Percentiles rank a stretch among this genome's conserved stretches.
These are phyloP conservation scores for Mycena filopes DNA, from an alignment of 768 basidiomycete species.

Conservation along the genomic window DNA sequence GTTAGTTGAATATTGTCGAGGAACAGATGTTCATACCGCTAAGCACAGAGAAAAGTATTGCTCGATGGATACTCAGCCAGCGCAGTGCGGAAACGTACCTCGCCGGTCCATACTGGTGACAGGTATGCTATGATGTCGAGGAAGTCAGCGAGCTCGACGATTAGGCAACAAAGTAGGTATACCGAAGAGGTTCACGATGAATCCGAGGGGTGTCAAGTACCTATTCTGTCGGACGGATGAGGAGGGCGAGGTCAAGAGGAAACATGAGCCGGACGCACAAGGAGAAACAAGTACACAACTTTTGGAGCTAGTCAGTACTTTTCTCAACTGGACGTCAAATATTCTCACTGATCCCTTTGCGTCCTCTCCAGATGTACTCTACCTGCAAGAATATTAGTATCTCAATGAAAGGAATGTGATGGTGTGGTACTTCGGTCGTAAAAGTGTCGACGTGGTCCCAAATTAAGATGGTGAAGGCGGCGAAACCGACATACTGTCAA, in stretches of 20 bases:
- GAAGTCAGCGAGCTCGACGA: background rate
- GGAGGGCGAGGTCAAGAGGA: background rate
- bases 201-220: constrained; percentile 71
- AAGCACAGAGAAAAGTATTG: background rate
- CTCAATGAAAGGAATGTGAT: background rate
- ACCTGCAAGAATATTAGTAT: constrained; percentile 44
- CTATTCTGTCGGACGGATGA: constrained; percentile 58
- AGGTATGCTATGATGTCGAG: constrained; percentile 49
- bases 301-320: background rate
- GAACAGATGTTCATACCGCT: constrained; percentile 16
- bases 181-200: constrained; percentile 67
- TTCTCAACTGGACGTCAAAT: background rate
- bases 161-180: constrained; percentile 3
- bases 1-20: background rate
- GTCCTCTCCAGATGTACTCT: constrained; percentile 63
- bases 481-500: constrained; percentile 46
- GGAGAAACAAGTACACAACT: constrained; percentile 57
- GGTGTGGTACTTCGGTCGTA: constrained; percentile 49
- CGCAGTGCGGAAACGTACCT: constrained; percentile 40
- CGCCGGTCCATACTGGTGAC: constrained; percentile 50
- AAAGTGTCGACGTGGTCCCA: constrained; percentile 68
- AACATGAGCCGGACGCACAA: constrained; percentile 42
- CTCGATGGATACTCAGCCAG: background rate
- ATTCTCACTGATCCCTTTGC: constrained; percentile 56
- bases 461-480: constrained; percentile 45